Base-by-base conservation (phyloP, 2,329 filamentous ascomycete species). In the Zymoseptoria passerinii region DNA sequence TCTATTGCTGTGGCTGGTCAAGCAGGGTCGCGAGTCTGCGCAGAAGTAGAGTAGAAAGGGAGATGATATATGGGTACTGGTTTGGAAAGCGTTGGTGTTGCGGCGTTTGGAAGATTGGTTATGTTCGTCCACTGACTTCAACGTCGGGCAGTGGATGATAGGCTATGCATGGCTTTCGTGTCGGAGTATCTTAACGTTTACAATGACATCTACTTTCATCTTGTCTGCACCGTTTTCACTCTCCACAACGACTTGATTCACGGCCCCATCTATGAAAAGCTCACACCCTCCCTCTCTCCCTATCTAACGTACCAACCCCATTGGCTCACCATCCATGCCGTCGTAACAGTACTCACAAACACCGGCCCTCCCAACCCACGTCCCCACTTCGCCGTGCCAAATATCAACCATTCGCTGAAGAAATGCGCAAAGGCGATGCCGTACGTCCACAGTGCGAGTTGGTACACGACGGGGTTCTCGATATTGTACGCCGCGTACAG, bases 1-100 rank as follows among this genome's bases (percentile, higher is more conserved):
- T 76, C 75, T 99, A 67, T 76, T 99, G 68, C 91, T 87, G 49
- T 99, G 90, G 87, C 85, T 99, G 83, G 85, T 97, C 44, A 90
- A 86, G 75, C 80, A 82, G 65, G 77, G 76, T 3, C 66, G 66
- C 48, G 59, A 59, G 59, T 59, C 52, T 16, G 57, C 27, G 29
- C 49, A 27, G 50, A 23, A 18, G 50, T 52, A 23, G 50, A 7
- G 23, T n/a, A 18, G 7, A 51, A 50, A 28, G 18, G 44, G n/a
- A 18, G 53, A 40, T 10, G 23, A 27, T 9, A 53, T 48, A 50
- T 9, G 48, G 18, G 18, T 16, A n/a, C 3, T 16, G 9, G 10
- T 50, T 13, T 23, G 23, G 8, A 19, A 28, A 52, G 50, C 50
- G 50, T 28, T 28, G 50, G 50, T 23, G 50, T 52, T 52, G 50